phyloP scores from a whole-genome alignment of 345 rosid species.

The Eucalyptus decipiens region DNA sequence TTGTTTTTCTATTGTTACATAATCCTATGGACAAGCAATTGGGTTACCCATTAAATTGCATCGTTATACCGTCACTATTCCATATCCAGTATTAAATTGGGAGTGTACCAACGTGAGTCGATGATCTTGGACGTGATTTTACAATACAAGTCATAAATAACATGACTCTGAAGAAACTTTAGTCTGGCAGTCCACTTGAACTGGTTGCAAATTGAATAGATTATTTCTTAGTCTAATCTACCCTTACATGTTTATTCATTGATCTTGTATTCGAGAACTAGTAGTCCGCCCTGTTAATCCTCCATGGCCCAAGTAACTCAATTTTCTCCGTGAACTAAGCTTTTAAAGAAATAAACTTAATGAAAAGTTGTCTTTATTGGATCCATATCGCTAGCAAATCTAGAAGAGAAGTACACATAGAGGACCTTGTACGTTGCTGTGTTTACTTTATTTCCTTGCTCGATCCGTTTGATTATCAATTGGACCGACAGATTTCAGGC shows the following conservation, averaged over 20 bases:
- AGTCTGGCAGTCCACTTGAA: neutral
- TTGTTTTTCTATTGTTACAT: neutral
- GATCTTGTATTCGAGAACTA: neutral
- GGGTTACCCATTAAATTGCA: neutral
- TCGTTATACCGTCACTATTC: neutral
- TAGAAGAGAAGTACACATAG: neutral
- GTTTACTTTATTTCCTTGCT: neutral
- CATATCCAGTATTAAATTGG: neutral
- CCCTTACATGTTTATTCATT: neutral
- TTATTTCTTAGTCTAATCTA: no score
- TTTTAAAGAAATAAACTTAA: neutral
- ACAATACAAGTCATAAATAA: neutral
- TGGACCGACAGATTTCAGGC: neutral
- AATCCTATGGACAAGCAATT: neutral
- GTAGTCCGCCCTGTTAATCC: neutral
- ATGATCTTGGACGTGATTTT: neutral
- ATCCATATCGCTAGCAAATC: neutral
- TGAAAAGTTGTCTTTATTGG: neutral
- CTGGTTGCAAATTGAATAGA: neutral
- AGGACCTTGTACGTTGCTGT: neutral
- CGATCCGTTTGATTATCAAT: neutral
- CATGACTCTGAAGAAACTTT: neutral
- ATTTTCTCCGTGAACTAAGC: neutral
- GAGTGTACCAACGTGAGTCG: neutral
- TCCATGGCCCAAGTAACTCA: neutral